These are phyloP conservation scores for Amanita phalloides DNA, from an alignment of 768 basidiomycete species.

Conservation along the genomic window DNA sequence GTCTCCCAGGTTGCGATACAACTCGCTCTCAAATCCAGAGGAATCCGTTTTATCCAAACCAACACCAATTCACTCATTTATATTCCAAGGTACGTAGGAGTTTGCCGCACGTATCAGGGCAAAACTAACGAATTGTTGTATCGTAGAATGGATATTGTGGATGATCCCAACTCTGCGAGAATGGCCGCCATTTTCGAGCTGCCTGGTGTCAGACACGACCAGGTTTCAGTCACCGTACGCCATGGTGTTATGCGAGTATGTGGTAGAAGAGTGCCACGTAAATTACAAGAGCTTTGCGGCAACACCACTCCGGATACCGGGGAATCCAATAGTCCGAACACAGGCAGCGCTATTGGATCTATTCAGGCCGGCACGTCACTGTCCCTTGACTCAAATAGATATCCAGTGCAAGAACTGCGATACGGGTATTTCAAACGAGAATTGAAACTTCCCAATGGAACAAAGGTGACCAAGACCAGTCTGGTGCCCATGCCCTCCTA, in stretches of 20 bases:
- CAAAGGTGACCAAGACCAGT: constrained; percentile 20
- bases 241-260: constrained; percentile 24
- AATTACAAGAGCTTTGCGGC: not conserved
- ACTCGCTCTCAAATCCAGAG: constrained; percentile 17
- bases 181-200: constrained; percentile 31
- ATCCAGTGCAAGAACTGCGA: constrained; percentile 26
- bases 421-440: constrained; percentile 32
- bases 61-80: constrained; percentile 11
- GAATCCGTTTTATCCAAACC: constrained; percentile 13
- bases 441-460: constrained; percentile 25
- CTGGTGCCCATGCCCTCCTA: constrained; percentile 4
- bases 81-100: not conserved
- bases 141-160: constrained; percentile 30
- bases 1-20: not conserved
- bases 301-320: not conserved
- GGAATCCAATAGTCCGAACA: not conserved
- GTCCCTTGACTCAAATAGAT: not conserved
- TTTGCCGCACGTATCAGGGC: not conserved
- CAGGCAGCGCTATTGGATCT: not conserved
- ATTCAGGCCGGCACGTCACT: not conserved
- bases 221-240: constrained; percentile 23
- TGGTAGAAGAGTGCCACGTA: constrained; percentile 17
- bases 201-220: constrained; percentile 29
- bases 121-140: constrained; percentile 5
- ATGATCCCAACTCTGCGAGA: constrained; percentile 23